These are phyloP conservation scores for Lactarius indigo DNA, from an alignment of 768 basidiomycete genomes.

Conservation along the genomic window DNA sequence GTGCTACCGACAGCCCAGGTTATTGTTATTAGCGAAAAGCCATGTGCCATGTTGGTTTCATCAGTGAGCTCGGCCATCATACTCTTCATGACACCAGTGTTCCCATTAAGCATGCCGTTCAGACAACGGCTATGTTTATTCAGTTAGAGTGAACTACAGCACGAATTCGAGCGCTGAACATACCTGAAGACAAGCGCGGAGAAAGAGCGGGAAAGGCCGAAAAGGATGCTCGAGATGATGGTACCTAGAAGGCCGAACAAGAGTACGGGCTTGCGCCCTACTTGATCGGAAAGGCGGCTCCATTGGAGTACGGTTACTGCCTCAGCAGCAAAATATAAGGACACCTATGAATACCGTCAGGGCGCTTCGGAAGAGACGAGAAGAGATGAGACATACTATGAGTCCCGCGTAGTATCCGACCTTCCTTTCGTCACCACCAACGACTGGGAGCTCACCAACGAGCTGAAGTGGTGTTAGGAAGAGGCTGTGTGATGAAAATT, in stretches of 20 bases:
- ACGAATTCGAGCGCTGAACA: neutral
- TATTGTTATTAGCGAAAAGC: conserved; percentile 34
- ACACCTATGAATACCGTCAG: conserved; percentile 35
- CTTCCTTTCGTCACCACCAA: conserved; percentile 41
- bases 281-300: conserved; percentile 44
- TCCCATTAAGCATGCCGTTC: neutral
- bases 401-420: conserved; percentile 35
- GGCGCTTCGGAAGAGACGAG: neutral
- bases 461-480: conserved; percentile 32
- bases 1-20: conserved; percentile 22
- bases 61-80: conserved; percentile 64
- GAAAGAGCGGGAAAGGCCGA: conserved; percentile 38
- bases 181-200: conserved; percentile 32
- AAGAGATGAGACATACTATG: conserved; percentile 36
- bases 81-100: neutral
- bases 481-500: neutral
- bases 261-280: conserved; percentile 49
- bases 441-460: conserved; percentile 39
- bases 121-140: conserved; percentile 36
- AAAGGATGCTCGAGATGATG: conserved; percentile 33
- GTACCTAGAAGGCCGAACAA: conserved; percentile 37
- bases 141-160: conserved; percentile 47
- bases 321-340: conserved; percentile 45
- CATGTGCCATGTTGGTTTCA: conserved; percentile 49
- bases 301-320: conserved; percentile 45